Conservation (phyloP, 495 filamentous ascomycete species). For the Lasiosphaeria miniovina region DNA sequence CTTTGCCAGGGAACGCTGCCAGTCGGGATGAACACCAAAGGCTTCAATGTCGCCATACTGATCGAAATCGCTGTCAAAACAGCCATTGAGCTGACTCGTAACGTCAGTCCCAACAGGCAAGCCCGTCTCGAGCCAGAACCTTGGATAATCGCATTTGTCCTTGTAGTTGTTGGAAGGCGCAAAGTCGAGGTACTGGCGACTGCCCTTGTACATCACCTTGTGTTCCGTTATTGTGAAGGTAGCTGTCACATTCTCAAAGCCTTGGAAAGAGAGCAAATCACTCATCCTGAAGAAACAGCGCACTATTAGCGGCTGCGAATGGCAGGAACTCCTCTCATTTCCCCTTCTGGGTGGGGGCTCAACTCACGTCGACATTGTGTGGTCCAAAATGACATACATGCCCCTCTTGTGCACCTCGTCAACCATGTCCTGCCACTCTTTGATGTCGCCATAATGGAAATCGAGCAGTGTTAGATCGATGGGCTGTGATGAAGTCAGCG, state of each 20-base stretch:
- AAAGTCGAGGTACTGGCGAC: conserved; percentile 61
- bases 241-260: conserved; percentile 58
- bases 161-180: conserved; percentile 52
- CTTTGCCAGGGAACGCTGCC: conserved; percentile 61
- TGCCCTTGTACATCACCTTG: conserved; percentile 52
- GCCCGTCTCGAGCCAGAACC: conserved; percentile 64
- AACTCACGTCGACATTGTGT: conserved; percentile 58
- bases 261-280: conserved; percentile 62
- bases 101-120: conserved; percentile 46
- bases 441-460: conserved; percentile 45
- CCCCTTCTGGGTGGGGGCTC: not conserved
- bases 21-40: conserved; percentile 65
- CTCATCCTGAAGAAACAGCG: conserved; percentile 56
- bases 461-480: conserved; percentile 30
- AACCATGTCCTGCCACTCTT: conserved; percentile 61
- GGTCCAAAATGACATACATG: conserved; percentile 73
- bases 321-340: not conserved
- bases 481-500: conserved; percentile 55
- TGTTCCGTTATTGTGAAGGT: conserved; percentile 55
- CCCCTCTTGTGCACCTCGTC: conserved; percentile 59
- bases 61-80: conserved; percentile 65
- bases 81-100: conserved; percentile 50
- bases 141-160: conserved; percentile 60
- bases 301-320: conserved; percentile 58
- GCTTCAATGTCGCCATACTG: conserved; percentile 62